Percentiles rank a stretch among this genome's conserved stretches.
Evolutionary conservation across 805 yeast genomes (phyloP).

Genomic region (Metschnikowia sp.): DNA sequence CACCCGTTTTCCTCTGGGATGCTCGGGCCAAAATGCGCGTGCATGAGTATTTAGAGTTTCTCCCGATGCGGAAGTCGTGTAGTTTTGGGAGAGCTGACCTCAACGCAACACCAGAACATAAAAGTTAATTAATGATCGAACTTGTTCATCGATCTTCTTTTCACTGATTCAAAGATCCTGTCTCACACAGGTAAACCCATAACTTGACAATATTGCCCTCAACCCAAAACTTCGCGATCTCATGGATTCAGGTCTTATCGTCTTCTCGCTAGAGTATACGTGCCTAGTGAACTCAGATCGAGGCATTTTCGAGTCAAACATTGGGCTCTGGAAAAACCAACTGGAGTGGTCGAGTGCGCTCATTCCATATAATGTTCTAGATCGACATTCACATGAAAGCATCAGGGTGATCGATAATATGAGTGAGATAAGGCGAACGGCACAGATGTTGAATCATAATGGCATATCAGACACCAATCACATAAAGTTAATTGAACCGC

Average conservation of each 20-base stretch:
- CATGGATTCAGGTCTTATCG: slow-evolving; percentile 20
- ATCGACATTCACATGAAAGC: slow-evolving; percentile 9
- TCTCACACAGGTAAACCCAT: too few relatives aligned
- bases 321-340: slow-evolving; percentile 33
- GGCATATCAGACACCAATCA: slow-evolving; percentile 16
- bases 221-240: too few relatives aligned
- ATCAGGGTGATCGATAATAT: slow-evolving; percentile 17
- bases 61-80: slow-evolving; percentile 2
- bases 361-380: slow-evolving; percentile 14
- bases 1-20: too few relatives aligned
- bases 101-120: too few relatives aligned
- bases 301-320: slow-evolving; percentile 26
- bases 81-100: too few relatives aligned
- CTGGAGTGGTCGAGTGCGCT: slow-evolving; percentile 14
- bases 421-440: slow-evolving; percentile 10
- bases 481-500: slow-evolving; percentile 29
- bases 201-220: too few relatives aligned
- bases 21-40: slow-evolving; percentile 1
- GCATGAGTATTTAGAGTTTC: slow-evolving; percentile 3
- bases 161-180: too few relatives aligned
- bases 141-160: too few relatives aligned
- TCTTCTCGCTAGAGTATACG: slow-evolving; percentile 29
- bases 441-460: slow-evolving; percentile 15
- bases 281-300: slow-evolving; percentile 21
- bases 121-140: too few relatives aligned